A percentile compares a stretch with the other conserved stretches of the same genome.
These are phyloP conservation scores for Prinsepia uniflora DNA, from an alignment of 306 rosid genomes.

Conservation along the genomic window DNA sequence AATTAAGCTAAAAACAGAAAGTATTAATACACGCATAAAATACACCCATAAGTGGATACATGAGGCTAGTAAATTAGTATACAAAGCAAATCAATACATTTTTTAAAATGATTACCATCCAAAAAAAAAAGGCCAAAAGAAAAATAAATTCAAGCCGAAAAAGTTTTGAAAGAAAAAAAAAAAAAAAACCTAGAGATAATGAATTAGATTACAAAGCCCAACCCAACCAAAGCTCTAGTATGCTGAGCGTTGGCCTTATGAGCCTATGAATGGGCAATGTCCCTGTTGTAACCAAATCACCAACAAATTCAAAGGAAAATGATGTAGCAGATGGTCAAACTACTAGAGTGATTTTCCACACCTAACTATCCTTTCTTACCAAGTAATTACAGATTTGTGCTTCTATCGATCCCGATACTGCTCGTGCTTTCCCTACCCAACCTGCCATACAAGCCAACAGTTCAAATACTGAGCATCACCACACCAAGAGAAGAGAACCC, in stretches of 20 bases:
- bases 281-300: background rate
- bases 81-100: background rate
- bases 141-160: background rate
- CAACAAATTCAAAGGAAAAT: background rate
- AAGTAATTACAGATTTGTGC: conserved; percentile 38
- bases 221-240: conserved; percentile 5
- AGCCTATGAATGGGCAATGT: conserved; percentile 6
- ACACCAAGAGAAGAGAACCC: background rate
- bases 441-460: conserved; percentile 20
- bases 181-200: background rate
- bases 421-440: conserved; percentile 24
- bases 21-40: no score
- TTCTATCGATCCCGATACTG: conserved; percentile 19
- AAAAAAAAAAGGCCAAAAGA: background rate
- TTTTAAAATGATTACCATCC: background rate
- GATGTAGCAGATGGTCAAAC: conserved; percentile 1
- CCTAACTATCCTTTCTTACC: conserved; percentile 24
- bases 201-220: conserved; percentile 26
- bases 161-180: background rate
- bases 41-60: no score
- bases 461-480: background rate
- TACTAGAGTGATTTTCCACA: conserved; percentile 28
- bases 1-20: no score
- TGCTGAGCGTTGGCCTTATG: conserved; percentile 11
- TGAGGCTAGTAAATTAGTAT: background rate